phyloP scores from a whole-genome alignment of 331 rosid species.

The Saraca asoca region DNA sequence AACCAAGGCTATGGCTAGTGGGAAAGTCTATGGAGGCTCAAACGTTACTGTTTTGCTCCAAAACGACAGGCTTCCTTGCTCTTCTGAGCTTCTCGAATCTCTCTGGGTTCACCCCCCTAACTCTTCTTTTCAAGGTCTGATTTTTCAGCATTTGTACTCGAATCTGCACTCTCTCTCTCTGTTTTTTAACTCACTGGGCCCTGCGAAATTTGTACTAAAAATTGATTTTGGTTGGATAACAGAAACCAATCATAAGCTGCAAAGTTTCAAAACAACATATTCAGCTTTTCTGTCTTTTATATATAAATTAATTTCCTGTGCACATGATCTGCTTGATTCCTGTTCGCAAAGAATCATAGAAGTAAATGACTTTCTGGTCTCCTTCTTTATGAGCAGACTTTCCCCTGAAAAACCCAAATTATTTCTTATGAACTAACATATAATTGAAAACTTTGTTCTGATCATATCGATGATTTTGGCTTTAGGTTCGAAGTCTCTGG shows the following conservation, averaged over 20 bases:
- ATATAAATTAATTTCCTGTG: too few species aligned
- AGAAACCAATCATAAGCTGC: too few species aligned
- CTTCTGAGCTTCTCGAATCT: slow-evolving; percentile 60
- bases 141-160: neutral
- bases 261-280: neutral
- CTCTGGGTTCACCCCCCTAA: slow-evolving; percentile 61
- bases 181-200: too few species aligned
- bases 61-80: slow-evolving; percentile 53
- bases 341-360: neutral
- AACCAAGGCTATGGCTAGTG: slow-evolving; percentile 49
- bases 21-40: slow-evolving; percentile 56
- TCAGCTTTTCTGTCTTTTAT: too few species aligned
- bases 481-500: slow-evolving; percentile 65
- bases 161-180: neutral
- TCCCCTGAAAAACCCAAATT: slow-evolving; percentile 11
- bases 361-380: neutral
- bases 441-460: slow-evolving; percentile 5
- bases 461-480: neutral
- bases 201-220: too few species aligned
- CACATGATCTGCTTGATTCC: too few species aligned
- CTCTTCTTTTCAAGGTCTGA: slow-evolving; percentile 61
- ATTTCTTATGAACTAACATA: neutral
- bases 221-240: too few species aligned
- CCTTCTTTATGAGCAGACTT: slow-evolving; percentile 5
- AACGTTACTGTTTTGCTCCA: slow-evolving; percentile 53